Evolutionary conservation across 164 flowering plant genomes (phyloP), one percentile per base, ranked within the genome.

Genomic region (Liquidambar formosana): DNA sequence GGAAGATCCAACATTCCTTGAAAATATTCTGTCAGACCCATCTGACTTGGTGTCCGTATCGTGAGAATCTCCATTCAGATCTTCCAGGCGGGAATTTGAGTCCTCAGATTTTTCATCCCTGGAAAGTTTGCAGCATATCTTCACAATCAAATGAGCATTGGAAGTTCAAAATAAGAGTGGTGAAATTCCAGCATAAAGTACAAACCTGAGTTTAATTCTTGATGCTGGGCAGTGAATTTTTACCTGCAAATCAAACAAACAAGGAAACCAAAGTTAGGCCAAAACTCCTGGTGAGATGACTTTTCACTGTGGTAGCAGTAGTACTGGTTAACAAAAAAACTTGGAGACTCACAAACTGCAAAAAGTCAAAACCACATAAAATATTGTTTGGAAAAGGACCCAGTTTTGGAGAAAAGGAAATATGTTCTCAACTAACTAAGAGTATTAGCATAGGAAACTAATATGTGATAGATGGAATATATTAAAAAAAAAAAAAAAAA

Each of bases 141-240:
- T 45, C 10, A 66, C 12, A 52, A 63, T 65, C 57, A 67, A 38
- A 60, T 18, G 22, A 68, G 70, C 4, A 6, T 16, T 57, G 12
- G 25, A 67, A 58, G 21, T 65, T 25, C 45, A 38, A 61, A 33
- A 38, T 6, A 43, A 61, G n/a, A 65, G 38, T 28, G 21, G 65
- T 16, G 25, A 22, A 54, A 13, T 13, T 27, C 43, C 1, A 28
- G 16, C 21, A 44, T 44, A 63, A 48, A 49, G 49, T 11, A 52
- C 73, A 15, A 25, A 82, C 88, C 83, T 75, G 66, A 51, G 47
- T 38, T 80, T 80, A 57, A 71, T 56, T 73, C 71, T 82, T 72
- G 84, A 82, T 47, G 82, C 77, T 19, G 76, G 68, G 75, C 91
- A 83, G 9, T 80, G 84, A 63, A 87, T 60, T 60, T 79, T 83